Base-by-base conservation (phyloP, 2,329 filamentous ascomycete genomes). In the Clarireedia paspali region DNA sequence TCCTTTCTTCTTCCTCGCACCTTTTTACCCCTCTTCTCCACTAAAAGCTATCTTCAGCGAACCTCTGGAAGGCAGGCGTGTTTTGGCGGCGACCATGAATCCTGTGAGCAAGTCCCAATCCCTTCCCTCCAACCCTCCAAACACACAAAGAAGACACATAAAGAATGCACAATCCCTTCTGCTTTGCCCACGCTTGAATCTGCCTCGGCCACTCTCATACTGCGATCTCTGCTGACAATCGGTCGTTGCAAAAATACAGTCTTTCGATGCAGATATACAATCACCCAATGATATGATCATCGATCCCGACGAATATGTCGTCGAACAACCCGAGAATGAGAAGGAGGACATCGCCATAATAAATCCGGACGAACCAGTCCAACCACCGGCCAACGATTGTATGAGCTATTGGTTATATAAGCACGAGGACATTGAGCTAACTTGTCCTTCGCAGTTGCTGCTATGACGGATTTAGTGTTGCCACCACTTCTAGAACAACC, bases 391-490 rank as follows among this genome's bases (percentile, higher is more conserved):
- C 30, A 67, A 73, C 63, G 68, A 74, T 57, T 70, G 71, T 74
- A 68, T 45, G 68, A 39, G 23, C n/a, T 44, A 26, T 57, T 26
- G 23, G 23, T 7, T 44, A 17, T 36, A 40, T 34, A n/a, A 27
- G 26, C 2, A 40, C 20, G 17, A 49, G 17, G 30, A 50, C 27
- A 27, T 55, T 26, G 50, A 50, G 55, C 65, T 67, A 53, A 68
- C 54, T 50, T 49, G 44, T 50, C 44, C 46, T 26, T 50, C 5
- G 34, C 49, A 91, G 88, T 83, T 73, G 88, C 95, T 63, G 87
- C 88, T 50, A 96, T 97, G 82, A 88, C 87, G 75, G 85, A 89
- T 65, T 75, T 86, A 62, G 83, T 91, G 63, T 80, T 97, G 57
- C 83, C 84, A 10, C 83, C 86, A 54, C 75, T 91, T 48, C 64